These are phyloP conservation scores for Neonectria neomacrospora DNA, from an alignment of 2,329 filamentous ascomycete genomes.

Conservation along the genomic window DNA sequence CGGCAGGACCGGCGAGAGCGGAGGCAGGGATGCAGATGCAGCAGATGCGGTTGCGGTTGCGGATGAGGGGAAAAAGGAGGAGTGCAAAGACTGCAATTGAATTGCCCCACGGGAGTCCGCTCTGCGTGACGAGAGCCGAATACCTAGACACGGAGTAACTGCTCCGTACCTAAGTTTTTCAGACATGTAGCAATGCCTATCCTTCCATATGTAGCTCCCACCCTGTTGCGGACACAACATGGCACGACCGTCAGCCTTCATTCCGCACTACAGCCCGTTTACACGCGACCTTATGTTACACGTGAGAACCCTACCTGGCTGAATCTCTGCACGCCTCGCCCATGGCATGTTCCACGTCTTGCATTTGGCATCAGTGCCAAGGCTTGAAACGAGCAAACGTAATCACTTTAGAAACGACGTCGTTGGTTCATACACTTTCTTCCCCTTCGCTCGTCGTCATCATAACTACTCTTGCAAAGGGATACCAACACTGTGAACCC, in stretches of 20 bases:
- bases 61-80: slow-evolving; percentile 25
- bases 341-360: background rate
- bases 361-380: too few relatives aligned
- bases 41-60: slow-evolving; percentile 1
- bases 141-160: background rate
- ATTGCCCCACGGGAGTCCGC: background rate
- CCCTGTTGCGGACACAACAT: background rate
- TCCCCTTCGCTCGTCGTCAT: slow-evolving; percentile 21
- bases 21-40: slow-evolving; percentile 6
- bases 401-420: slow-evolving; percentile 1
- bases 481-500: slow-evolving; percentile 13
- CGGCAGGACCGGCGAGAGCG: background rate
- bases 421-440: slow-evolving; percentile 24
- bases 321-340: background rate
- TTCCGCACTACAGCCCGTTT: background rate
- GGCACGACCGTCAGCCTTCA: background rate
- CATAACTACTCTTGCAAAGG: slow-evolving; percentile 25
- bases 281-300: background rate
- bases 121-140: background rate
- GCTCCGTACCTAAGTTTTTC: background rate
- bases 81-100: slow-evolving; percentile 45
- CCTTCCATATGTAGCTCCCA: background rate
- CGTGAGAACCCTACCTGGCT: background rate
- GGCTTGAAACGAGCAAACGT: background rate
- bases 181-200: too few relatives aligned